Base-by-base conservation (phyloP, 495 filamentous ascomycete genomes). In the Xylaria sp. region DNA sequence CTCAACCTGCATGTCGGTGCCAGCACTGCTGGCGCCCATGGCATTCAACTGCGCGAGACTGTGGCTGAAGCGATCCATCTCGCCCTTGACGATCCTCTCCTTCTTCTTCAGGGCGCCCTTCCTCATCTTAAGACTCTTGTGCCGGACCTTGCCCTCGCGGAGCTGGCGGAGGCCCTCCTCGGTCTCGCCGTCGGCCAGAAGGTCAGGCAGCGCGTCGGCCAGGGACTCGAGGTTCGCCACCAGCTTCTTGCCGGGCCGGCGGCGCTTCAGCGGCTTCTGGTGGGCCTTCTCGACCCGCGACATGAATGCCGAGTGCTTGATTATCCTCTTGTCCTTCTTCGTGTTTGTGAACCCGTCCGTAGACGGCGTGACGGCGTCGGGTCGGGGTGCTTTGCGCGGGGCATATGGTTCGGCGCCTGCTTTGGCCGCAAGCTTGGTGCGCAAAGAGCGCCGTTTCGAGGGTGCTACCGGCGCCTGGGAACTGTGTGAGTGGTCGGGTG, bases 21-120 rank as follows among this genome's bases (percentile, higher is more conserved):
- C 59, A 29, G 35, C 58, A 71, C 68, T 21, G 46, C 59, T 66
- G 70, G 69, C 66, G 57, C 73, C 57, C 31, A 86, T 85, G 74
- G 78, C 81, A 69, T 89, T 85, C 69, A 87, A 74, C 80, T 89
- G 85, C 48, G 92, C 94, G 85, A 98, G 82, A 80, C 94, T 97
- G 80, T 84, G 87, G 68, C 87, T 89, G 76, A 97, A 97, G 69
- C 95, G 84, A 80, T 93, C 89, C 77, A 91, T 89, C 86, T 98
- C 95, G 72, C 84, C 80, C 79, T 82, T 88, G 63, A 97, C 91
- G 35, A 97, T 50, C 79, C 88, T 89, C 79, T 94, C 93, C 82
- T 91, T 94, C 73, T 88, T 85, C 86, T 94, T 97, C 83, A 93
- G 84, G 17, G 93, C 93, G 0, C 95, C 95, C 0, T 92, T 93